Base-by-base conservation (phyloP, 345 rosid genomes). In the Eucalyptus urophylla region DNA sequence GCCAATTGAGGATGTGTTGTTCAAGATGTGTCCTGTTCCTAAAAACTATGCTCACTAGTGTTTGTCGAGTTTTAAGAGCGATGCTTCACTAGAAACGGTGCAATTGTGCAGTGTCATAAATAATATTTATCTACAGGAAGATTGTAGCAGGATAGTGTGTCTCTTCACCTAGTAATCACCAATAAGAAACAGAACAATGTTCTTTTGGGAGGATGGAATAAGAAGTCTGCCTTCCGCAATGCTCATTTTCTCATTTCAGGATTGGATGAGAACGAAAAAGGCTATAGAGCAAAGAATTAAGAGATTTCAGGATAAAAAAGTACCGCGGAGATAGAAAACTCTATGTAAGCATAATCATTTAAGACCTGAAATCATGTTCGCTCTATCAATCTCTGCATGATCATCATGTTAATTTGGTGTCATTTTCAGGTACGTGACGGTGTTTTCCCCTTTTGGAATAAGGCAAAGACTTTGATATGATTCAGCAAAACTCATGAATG, bases 1-100 rank as follows among this genome's bases (percentile, higher is more conserved):
- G 62, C 95, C 97, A 7, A 95, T 96, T 60, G 98, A 96, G n/a
- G 89, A 91, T 62, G 91, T 96, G 47, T 8, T 72, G 69, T 80
- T 96, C 88, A 90, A 92, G 56, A 91, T 91, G 86, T 97, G 98
- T 90, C 81, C 89, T 69, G 89, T 37, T 49, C 86, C 54, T 27
- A 2, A 11, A 16, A 53, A n/a, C 16, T 69, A 33, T 49, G 45
- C 16, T 67, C 49, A 2, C 85, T 76, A 76, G 85, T 40, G 85
- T 76, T 40, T 40, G 47, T 40, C 25, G 27, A 11, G 83, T 76
- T 76, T 37, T 3, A 76, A 76, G 83, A 76, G 83, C 7, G 47
- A 76, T 76, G 83, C 45, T 37, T 76, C 83, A 76, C 47, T 21
- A 76, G 14, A 76, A 76, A 37, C 27, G 4, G 83, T 6, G 69